phyloP scores from a whole-genome alignment of 2,329 filamentous ascomycete species.

The Alternaria rosae region DNA sequence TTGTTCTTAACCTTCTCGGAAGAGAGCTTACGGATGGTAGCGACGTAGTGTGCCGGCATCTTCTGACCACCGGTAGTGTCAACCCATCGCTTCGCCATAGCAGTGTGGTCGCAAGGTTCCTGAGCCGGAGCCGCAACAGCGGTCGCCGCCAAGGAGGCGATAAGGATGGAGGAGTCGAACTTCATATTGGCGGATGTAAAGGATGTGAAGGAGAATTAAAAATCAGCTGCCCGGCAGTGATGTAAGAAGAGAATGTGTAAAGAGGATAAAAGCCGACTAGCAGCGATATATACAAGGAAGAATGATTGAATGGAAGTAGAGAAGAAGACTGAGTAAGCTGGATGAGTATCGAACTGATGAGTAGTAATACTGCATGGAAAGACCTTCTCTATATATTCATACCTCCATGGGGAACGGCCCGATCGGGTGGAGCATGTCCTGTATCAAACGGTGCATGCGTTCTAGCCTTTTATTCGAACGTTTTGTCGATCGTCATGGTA shows the following conservation, averaged over 20 bases:
- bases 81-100: constrained; percentile 33
- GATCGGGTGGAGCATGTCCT: constrained; percentile 4
- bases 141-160: constrained; percentile 36
- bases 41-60: constrained; percentile 35
- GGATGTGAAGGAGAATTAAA: neutral
- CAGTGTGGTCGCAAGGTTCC: constrained; percentile 12
- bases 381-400: constrained; percentile 16
- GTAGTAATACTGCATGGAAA: neutral
- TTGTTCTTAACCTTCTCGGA: constrained; percentile 32
- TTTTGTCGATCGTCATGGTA: neutral
- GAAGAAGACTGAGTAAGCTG: constrained; percentile 11
- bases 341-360: constrained; percentile 16
- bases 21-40: constrained; percentile 28
- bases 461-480: neutral
- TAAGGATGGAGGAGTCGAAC: constrained; percentile 35
- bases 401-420: neutral
- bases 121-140: constrained; percentile 36
- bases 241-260: constrained; percentile 11
- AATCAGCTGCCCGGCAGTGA: constrained; percentile 40
- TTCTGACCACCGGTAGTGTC: constrained; percentile 28
- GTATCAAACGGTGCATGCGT: constrained; percentile 17
- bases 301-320: constrained; percentile 14
- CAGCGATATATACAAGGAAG: constrained; percentile 27
- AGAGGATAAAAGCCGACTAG: constrained; percentile 34
- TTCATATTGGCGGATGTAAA: constrained; percentile 32